These are phyloP conservation scores for Phialophora tarda DNA, from an alignment of 2,329 filamentous ascomycete species.

Conservation along the genomic window DNA sequence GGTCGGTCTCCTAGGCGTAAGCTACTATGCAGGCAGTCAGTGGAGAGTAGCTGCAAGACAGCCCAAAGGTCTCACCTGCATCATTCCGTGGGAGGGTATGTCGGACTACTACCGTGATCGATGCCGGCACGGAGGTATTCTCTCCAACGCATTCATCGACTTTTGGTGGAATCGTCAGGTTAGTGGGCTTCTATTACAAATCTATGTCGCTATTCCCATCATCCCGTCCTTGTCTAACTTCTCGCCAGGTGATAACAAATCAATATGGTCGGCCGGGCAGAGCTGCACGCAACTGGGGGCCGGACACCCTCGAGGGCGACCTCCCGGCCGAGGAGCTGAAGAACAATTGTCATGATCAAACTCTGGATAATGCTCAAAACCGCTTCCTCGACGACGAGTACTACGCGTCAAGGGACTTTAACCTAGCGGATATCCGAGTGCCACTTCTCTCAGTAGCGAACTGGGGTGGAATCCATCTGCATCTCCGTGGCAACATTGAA, in stretches of 20 bases:
- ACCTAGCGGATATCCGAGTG: conserved; percentile 69
- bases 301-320: conserved; percentile 51
- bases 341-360: conserved; percentile 50
- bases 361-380: conserved; percentile 55
- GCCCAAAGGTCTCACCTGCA: conserved; percentile 58
- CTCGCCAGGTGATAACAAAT: conserved; percentile 49
- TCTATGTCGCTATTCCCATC: too few relatives aligned
- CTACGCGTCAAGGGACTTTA: conserved; percentile 69
- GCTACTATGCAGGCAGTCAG: conserved; percentile 60
- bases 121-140: conserved; percentile 66
- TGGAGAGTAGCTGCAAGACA: conserved; percentile 61
- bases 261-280: conserved; percentile 68
- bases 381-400: conserved; percentile 67
- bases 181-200: too few relatives aligned
- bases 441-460: conserved; percentile 71
- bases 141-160: conserved; percentile 60
- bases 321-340: conserved; percentile 45
- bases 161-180: too few relatives aligned
- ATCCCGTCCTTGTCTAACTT: too few relatives aligned
- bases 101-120: conserved; percentile 63
- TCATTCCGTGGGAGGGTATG: conserved; percentile 64
- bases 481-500: conserved; percentile 65
- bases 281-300: conserved; percentile 59
- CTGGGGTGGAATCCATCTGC: conserved; percentile 72
- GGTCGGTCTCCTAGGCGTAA: conserved; percentile 58